Percentiles rank a stretch among this genome's conserved stretches.
Conservation (phyloP, 805 yeast genomes). For the Yamadazyma philogaea region DNA sequence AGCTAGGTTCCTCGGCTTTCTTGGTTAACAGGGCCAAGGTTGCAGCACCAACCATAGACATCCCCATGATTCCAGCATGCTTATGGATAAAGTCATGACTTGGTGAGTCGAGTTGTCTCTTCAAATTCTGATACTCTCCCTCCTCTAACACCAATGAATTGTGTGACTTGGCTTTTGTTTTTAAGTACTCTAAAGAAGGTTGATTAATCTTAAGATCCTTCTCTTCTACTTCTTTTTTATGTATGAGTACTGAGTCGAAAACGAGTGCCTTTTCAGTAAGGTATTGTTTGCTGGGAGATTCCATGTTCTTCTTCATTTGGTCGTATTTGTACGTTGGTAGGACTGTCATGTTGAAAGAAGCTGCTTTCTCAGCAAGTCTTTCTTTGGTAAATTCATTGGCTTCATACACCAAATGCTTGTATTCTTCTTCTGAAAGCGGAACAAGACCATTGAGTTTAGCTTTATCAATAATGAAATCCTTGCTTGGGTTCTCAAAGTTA, state of each 20-base stretch:
- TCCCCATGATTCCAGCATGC: slow-evolving; percentile 20
- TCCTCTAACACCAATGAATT: slow-evolving; percentile 5
- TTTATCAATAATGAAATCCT: slow-evolving; percentile 15
- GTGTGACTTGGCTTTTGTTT: slow-evolving; percentile 6
- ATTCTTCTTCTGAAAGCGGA: slow-evolving; percentile 8
- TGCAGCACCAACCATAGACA: slow-evolving; percentile 13
- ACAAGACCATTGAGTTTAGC: slow-evolving; percentile 11
- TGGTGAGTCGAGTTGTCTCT: slow-evolving; percentile 15
- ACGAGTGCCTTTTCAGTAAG: slow-evolving; percentile 13
- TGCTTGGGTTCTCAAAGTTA: slow-evolving; percentile 15
- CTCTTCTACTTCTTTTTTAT: slow-evolving; percentile 1
- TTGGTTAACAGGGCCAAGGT: slow-evolving; percentile 13
- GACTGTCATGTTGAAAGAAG: slow-evolving; percentile 21
- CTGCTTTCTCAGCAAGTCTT: slow-evolving; percentile 19
- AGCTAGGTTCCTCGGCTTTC: slow-evolving; percentile 21
- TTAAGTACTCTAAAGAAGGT: slow-evolving; percentile 13
- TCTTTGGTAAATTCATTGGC: slow-evolving; percentile 14
- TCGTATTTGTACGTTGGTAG: slow-evolving; percentile 14
- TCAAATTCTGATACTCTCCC: slow-evolving; percentile 1
- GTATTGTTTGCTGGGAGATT: slow-evolving; percentile 21
- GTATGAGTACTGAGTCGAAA: slow-evolving; percentile 4
- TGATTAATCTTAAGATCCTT: slow-evolving; percentile 1
- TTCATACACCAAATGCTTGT: slow-evolving; percentile 7
- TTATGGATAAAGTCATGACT: slow-evolving; percentile 22
- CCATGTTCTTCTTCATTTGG: slow-evolving; percentile 9